phyloP scores from a whole-genome alignment of 1,284 basidiomycete genomes.

The Microbotryum lychnidis-dioicae region DNA sequence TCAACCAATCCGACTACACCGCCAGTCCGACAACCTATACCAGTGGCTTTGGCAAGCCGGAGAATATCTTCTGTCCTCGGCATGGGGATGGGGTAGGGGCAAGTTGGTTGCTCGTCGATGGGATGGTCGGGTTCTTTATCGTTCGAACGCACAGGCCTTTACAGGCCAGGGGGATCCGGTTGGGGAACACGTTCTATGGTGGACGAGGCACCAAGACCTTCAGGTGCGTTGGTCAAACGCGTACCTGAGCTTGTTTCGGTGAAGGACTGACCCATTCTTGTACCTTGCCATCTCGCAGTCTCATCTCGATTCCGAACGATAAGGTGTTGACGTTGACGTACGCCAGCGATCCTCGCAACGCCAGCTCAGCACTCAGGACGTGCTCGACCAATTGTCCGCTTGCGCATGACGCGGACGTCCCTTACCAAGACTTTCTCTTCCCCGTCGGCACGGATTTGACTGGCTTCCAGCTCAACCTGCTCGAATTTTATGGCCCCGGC shows the following conservation, averaged over 20 bases:
- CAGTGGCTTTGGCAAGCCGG: constrained; percentile 58
- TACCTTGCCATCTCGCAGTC: constrained; percentile 7
- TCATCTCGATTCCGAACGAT: constrained; percentile 36
- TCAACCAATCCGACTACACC: constrained; percentile 52
- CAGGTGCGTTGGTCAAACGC: constrained; percentile 51
- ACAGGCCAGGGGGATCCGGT: constrained; percentile 65
- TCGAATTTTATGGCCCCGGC: constrained; percentile 63
- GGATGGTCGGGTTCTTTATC: constrained; percentile 60
- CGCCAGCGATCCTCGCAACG: constrained; percentile 29
- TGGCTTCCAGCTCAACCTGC: constrained; percentile 73
- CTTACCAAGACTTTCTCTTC: constrained; percentile 85
- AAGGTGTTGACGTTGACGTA: constrained; percentile 34
- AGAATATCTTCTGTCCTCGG: constrained; percentile 73
- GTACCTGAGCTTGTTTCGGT: background rate
- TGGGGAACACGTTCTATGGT: constrained; percentile 80
- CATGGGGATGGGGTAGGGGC: constrained; percentile 65
- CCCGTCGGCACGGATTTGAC: constrained; percentile 55
- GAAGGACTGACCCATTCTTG: background rate
- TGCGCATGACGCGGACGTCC: constrained; percentile 50
- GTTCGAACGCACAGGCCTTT: constrained; percentile 64
- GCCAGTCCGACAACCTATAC: constrained; percentile 63
- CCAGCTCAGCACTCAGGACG: constrained; percentile 31
- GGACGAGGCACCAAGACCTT: constrained; percentile 76
- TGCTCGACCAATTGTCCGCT: constrained; percentile 41
- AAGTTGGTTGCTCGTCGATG: constrained; percentile 75